Percentiles rank a stretch among this genome's conserved stretches.
These are phyloP conservation scores for Trichaptum fuscoviolaceum DNA, from an alignment of 768 basidiomycete species.

Conservation along the genomic window DNA sequence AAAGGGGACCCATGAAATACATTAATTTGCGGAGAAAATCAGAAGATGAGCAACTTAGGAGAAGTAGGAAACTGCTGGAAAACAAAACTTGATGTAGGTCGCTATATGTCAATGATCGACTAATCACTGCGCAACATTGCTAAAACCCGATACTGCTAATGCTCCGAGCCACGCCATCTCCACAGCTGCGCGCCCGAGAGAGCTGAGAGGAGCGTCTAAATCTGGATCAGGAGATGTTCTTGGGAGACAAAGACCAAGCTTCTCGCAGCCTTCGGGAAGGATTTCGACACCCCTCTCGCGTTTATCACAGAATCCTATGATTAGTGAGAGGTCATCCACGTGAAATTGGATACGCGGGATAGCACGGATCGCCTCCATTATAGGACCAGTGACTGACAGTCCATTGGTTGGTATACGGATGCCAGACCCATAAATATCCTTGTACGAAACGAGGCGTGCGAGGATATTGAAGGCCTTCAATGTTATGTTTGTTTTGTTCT, in stretches of 20 bases:
- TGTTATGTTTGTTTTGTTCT: conserved; percentile 39
- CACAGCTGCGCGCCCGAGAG: conserved; percentile 44
- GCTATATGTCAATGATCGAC: background rate
- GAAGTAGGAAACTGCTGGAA: background rate
- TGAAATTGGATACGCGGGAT: conserved; percentile 18
- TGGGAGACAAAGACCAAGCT: conserved; percentile 58
- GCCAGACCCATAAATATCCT: conserved; percentile 67
- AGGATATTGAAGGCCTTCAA: conserved; percentile 66
- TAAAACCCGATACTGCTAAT: conserved; percentile 43
- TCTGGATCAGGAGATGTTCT: conserved; percentile 30
- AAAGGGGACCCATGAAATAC: background rate
- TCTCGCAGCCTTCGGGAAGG: conserved; percentile 69
- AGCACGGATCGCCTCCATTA: conserved; percentile 34
- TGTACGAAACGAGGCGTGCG: conserved; percentile 67
- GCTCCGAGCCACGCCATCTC: conserved; percentile 54
- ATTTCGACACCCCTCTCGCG: conserved; percentile 72
- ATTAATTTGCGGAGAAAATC: background rate
- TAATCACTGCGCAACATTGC: conserved; percentile 3
- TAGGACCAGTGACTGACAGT: conserved; percentile 56
- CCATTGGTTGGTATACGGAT: conserved; percentile 71
- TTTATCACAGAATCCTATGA: conserved; percentile 58
- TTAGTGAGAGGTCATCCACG: conserved; percentile 21
- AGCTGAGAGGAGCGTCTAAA: conserved; percentile 35
- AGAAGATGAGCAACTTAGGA: background rate
- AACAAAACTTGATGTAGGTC: background rate